These are phyloP conservation scores for Eimeria necatrix DNA, from an alignment of 169 alveolate genomes.

Conservation along the genomic window DNA sequence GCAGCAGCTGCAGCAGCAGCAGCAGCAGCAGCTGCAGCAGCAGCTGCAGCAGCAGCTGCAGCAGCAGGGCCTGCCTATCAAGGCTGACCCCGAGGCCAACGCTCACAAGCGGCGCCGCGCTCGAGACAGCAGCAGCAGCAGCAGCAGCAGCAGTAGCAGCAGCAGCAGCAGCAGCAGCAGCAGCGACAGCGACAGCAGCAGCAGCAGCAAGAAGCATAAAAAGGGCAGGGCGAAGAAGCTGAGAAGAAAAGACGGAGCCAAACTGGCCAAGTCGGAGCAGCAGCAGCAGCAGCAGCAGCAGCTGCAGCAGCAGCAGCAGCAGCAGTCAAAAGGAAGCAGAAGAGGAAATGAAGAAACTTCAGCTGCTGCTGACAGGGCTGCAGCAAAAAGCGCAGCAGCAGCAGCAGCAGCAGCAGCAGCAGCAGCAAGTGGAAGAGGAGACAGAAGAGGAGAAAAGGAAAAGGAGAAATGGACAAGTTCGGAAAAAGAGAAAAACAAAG, in stretches of 20 bases:
- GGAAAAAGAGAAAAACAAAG: neutral
- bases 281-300: conserved; percentile 1
- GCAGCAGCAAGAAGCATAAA: conserved; percentile 31
- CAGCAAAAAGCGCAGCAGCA: neutral
- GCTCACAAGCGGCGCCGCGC: conserved; percentile 6
- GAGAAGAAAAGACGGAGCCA: neutral
- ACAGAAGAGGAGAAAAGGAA: neutral
- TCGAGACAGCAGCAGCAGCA: conserved; percentile 51
- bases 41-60: conserved; percentile 58
- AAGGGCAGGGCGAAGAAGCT: neutral
- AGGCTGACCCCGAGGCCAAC: conserved; percentile 20
- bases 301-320: conserved; percentile 48
- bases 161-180: conserved; percentile 28
- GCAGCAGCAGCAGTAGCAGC: conserved; percentile 44
- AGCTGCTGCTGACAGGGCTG: too few relatives aligned
- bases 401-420: conserved; percentile 20
- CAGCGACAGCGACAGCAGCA: conserved; percentile 46
- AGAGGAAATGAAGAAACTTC: neutral
- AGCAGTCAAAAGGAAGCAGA: neutral
- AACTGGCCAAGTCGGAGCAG: neutral
- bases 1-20: too few relatives aligned
- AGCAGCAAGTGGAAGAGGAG: neutral
- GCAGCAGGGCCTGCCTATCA: conserved; percentile 17
- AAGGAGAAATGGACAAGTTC: neutral
- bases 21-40: neutral